Base-by-base conservation (phyloP, 345 rosid species). In the Citrus sinensis region DNA sequence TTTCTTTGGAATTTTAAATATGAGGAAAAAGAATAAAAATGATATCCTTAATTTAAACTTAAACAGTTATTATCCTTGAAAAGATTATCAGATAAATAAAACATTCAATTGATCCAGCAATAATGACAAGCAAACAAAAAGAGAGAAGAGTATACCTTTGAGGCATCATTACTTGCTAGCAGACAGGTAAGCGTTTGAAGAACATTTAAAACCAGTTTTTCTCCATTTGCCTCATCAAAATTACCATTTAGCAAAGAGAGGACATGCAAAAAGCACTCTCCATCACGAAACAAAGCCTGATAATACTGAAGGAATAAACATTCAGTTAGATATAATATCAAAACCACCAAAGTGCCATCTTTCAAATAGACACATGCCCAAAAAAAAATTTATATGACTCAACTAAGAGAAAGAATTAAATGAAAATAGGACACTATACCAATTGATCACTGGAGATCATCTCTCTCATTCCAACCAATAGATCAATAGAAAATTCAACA, bases 231-330 rank as follows among this genome's bases (percentile, higher is more conserved):
- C 83, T 85, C 89, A 74, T 92, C 96, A 76, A 91, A 89, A 76
- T 89, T 92, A 73, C 99, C 95, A 88, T 93, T 95, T 77, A 95
- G 85, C 66, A 95, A 88, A 71, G 98, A 95, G 67, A 95, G 97
- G 71, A 95, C 91, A 85, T 93, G 97, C 86, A 95, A 82, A 91
- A 95, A 95, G 87, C 99, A 95, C 84, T 90, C 97, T 46, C 96
- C 95, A 42, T 93, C 97, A 76, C 94, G 90, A 83, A 95, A 95
- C 78, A 92, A 85, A 70, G 90, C 87, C 82, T 95, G 99, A 84
- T 88, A 93, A 80, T 95, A 88, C 99, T 95, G 95, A 80, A 86
- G 69, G 68, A 80, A 81, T 62, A 84, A 63, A 66, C 76, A 79
- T 24, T 68, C 65, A 56, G 61, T 83, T 29, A 81, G 86, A 77